These are phyloP conservation scores for Dysphania ambrosioides DNA, from an alignment of 148 eudicot genomes.

Conservation along the genomic window DNA sequence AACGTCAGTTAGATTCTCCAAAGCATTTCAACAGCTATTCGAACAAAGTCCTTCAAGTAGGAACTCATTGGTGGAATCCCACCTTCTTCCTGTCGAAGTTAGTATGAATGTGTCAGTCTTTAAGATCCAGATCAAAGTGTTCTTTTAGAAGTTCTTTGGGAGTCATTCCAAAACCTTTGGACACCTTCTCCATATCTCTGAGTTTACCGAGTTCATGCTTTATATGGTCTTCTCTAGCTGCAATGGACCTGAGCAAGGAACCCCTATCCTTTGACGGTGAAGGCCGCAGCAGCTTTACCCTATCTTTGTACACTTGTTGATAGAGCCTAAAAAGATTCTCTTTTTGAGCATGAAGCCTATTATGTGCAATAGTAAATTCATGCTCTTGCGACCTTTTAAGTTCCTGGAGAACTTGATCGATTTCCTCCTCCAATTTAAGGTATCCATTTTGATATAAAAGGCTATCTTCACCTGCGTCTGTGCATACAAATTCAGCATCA, in stretches of 20 bases:
- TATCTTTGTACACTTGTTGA: constrained; percentile 45
- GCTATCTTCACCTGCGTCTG: constrained; percentile 1
- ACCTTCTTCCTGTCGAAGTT: constrained; percentile 10
- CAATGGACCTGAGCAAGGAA: constrained; percentile 36
- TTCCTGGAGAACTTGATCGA: constrained; percentile 48
- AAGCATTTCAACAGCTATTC: neutral
- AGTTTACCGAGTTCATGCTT: constrained; percentile 44
- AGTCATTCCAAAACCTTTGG: constrained; percentile 65
- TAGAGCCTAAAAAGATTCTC: constrained; percentile 47
- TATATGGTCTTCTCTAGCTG: constrained; percentile 44
- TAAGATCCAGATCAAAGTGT: constrained; percentile 52
- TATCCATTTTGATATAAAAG: constrained; percentile 35
- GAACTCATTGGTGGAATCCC: constrained; percentile 14
- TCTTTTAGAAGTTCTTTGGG: constrained; percentile 48
- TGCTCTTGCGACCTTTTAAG: constrained; percentile 58
- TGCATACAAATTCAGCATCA: neutral
- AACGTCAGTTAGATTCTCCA: neutral
- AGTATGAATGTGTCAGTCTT: constrained; percentile 22
- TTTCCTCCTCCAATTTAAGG: constrained; percentile 48
- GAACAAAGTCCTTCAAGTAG: constrained; percentile 3
- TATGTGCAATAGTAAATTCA: constrained; percentile 56
- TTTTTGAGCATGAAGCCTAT: constrained; percentile 58
- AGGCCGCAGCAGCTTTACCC: constrained; percentile 29
- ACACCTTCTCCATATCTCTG: constrained; percentile 69
- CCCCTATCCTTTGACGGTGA: constrained; percentile 33